Evolutionary conservation across 169 alveolate species (phyloP).

Genomic region (Plasmodium cynomolgi): DNA sequence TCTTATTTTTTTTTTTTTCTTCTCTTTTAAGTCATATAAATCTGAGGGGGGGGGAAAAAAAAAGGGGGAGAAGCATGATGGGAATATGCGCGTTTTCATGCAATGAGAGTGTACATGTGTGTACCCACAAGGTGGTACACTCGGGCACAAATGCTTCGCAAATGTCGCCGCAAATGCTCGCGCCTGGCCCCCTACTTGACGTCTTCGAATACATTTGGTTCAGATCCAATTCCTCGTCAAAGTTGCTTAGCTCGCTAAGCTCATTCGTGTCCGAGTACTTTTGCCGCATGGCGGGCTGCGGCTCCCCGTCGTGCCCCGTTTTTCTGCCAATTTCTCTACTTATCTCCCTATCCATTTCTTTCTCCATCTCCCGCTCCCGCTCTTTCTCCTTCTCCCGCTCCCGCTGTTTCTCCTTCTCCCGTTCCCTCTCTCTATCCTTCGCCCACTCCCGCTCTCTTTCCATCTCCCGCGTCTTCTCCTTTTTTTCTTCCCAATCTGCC

Average conservation of each 20-base stretch:
- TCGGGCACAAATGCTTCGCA: background rate
- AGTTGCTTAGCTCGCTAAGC: background rate
- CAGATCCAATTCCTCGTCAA: slow-evolving; percentile 50
- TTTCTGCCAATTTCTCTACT: background rate
- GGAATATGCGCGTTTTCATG: background rate
- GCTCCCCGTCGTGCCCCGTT: background rate
- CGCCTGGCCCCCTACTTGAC: slow-evolving; percentile 7
- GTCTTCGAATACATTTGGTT: slow-evolving; percentile 27
- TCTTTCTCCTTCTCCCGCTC: background rate
- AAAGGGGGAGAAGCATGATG: background rate
- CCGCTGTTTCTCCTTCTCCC: background rate
- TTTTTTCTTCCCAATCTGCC: background rate
- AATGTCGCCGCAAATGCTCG: background rate
- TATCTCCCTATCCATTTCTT: background rate
- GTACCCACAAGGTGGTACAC: background rate
- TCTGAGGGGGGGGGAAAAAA: background rate
- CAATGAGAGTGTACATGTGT: background rate
- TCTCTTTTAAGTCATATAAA: background rate
- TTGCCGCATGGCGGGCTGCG: background rate
- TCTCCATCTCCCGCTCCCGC: background rate
- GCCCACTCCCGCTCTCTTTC: background rate
- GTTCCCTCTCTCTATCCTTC: background rate
- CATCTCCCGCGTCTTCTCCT: background rate
- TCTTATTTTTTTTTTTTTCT: slow-evolving; percentile 36
- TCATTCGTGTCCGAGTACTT: slow-evolving; percentile 5